Evolutionary conservation across 768 basidiomycete genomes (phyloP).

Genomic region (Boletales sp.): DNA sequence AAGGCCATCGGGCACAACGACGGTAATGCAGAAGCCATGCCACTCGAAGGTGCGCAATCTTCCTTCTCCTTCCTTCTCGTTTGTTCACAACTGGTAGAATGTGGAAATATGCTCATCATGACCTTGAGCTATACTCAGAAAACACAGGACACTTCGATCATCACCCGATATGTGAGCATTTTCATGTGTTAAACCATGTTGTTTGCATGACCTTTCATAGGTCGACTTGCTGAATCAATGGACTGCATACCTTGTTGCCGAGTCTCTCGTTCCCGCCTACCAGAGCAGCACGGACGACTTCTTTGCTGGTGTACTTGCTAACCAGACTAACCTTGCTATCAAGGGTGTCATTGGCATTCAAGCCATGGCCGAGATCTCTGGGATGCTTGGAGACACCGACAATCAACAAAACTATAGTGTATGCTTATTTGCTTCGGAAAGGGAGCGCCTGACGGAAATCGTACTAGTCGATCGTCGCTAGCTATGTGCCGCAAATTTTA

Average conservation of each 20-base stretch:
- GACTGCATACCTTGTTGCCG: constrained; percentile 57
- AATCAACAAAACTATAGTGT: constrained; percentile 41
- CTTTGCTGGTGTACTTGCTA: constrained; percentile 46
- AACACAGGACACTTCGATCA: constrained; percentile 48
- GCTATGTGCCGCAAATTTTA: constrained; percentile 54
- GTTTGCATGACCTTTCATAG: constrained; percentile 19
- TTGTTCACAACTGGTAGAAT: constrained; percentile 40
- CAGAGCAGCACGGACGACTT: constrained; percentile 53
- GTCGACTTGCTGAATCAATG: constrained; percentile 57
- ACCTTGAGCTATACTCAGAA: constrained; percentile 56
- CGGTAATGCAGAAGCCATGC: constrained; percentile 54
- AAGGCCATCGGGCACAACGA: constrained; percentile 41
- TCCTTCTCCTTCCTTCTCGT: constrained; percentile 19
- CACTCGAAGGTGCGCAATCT: constrained; percentile 33
- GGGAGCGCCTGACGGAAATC: background rate
- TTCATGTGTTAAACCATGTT: background rate
- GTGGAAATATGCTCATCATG: constrained; percentile 76
- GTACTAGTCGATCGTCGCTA: constrained; percentile 47
- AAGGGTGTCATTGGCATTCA: constrained; percentile 68
- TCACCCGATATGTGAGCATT: constrained; percentile 36
- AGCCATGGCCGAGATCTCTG: constrained; percentile 57
- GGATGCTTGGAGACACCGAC: constrained; percentile 37
- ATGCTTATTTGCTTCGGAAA: background rate
- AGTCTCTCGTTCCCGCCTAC: constrained; percentile 48
- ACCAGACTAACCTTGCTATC: constrained; percentile 69